A percentile compares a stretch with the other conserved stretches of the same genome.
phyloP scores from a whole-genome alignment of 257 asterid species.

The Solanum sejunctum region DNA sequence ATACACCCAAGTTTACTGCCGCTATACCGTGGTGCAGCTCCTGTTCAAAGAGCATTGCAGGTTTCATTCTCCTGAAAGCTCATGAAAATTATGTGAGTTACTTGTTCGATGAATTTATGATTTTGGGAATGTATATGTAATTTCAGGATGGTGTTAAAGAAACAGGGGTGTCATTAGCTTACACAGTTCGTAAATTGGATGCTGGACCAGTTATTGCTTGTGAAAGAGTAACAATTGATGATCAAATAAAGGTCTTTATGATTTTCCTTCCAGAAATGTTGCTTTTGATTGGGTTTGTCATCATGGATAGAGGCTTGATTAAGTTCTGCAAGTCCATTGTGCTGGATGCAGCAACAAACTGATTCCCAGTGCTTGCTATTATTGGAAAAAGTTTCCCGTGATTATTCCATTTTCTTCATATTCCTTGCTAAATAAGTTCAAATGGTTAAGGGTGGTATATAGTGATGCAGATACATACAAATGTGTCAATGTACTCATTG shows the following conservation, averaged over 20 bases:
- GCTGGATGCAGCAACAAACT: not conserved
- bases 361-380: not conserved
- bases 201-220: slow-evolving; percentile 85
- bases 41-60: slow-evolving; percentile 96
- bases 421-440: not conserved
- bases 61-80: slow-evolving; percentile 18
- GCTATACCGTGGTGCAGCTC: slow-evolving; percentile 96
- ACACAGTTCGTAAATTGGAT: slow-evolving; percentile 78
- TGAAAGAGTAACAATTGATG: slow-evolving; percentile 50
- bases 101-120: not conserved
- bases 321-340: not conserved
- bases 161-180: slow-evolving; percentile 91
- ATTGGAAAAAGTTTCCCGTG: not conserved
- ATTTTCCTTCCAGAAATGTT: not conserved
- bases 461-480: not conserved
- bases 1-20: slow-evolving; percentile 94
- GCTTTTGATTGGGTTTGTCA: not conserved
- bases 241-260: slow-evolving; percentile 57
- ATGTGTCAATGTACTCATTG: not conserved
- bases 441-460: not conserved
- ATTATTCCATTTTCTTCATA: not conserved
- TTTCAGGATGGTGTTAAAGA: slow-evolving; percentile 81
- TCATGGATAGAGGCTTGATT: not conserved
- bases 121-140: not conserved
- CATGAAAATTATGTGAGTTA: not conserved